Conservation (phyloP, 2,329 filamentous ascomycete genomes). For the Colletotrichum incanum region DNA sequence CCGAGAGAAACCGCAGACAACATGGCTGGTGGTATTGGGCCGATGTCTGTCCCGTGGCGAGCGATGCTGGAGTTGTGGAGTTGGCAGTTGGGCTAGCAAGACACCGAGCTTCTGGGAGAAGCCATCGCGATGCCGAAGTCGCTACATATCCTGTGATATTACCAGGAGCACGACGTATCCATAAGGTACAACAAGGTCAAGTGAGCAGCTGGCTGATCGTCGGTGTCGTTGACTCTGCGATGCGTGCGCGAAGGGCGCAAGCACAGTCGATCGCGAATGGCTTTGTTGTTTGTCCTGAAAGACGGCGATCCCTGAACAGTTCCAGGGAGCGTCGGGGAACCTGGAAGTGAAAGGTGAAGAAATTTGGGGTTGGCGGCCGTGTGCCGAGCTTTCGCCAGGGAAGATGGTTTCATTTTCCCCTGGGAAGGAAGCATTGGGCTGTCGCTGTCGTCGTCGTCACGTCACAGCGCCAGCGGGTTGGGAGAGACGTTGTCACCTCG, state of each 20-base stretch:
- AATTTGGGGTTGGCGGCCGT: constrained; percentile 11
- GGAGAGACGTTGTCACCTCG: constrained; percentile 13
- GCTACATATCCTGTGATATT: constrained; percentile 9
- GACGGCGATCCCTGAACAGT: neutral
- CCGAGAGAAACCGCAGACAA: constrained; percentile 20
- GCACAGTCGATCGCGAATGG: constrained; percentile 15
- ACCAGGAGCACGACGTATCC: constrained; percentile 7
- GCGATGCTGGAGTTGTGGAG: constrained; percentile 4
- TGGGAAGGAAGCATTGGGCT: constrained; percentile 26
- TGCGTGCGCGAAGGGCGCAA: neutral
- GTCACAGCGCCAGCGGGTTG: constrained; percentile 29
- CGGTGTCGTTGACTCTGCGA: neutral
- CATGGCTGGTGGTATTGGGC: constrained; percentile 31
- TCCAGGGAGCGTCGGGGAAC: constrained; percentile 26
- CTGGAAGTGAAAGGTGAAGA: neutral
- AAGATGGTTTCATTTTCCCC: constrained; percentile 19
- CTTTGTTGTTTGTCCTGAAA: constrained; percentile 28
- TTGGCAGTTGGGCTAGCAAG: constrained; percentile 5
- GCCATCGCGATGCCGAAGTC: constrained; percentile 34
- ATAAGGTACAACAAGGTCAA: neutral
- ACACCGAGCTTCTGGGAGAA: constrained; percentile 15
- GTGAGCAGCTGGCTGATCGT: neutral
- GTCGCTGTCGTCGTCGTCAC: constrained; percentile 18
- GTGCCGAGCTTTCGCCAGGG: constrained; percentile 19
- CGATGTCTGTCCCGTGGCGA: neutral